These are phyloP conservation scores for Sporodiniella umbellata DNA, from an alignment of 371 early-diverging fungal genomes.

Conservation along the genomic window DNA sequence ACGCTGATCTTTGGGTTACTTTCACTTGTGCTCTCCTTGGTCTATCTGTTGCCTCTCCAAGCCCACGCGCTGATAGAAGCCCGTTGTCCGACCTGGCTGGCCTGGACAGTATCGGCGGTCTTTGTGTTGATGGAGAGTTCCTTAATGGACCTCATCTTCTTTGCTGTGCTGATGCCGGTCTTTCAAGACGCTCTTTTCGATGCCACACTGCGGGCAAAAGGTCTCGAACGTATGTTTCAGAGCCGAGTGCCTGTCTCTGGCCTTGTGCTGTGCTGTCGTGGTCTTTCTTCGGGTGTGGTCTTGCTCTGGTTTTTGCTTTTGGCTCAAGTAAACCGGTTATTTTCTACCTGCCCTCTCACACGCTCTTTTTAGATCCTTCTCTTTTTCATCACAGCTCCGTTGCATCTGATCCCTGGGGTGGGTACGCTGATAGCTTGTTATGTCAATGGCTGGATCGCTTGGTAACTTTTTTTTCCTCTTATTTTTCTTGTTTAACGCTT, in stretches of 20 bases:
- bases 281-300: conserved; percentile 30
- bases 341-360: too few species aligned
- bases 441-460: conserved; percentile 56
- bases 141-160: conserved; percentile 47
- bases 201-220: conserved; percentile 47
- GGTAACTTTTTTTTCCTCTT: conserved; percentile 20
- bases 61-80: conserved; percentile 53
- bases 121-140: conserved; percentile 55
- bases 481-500: not conserved
- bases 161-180: conserved; percentile 49
- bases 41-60: conserved; percentile 41
- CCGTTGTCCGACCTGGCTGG: conserved; percentile 53
- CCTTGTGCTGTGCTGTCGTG: conserved; percentile 36
- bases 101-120: conserved; percentile 55
- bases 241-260: conserved; percentile 31
- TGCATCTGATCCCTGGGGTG: conserved; percentile 58
- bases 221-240: conserved; percentile 49
- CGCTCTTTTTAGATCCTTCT: conserved; percentile 36
- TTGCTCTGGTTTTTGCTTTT: conserved; percentile 22
- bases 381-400: conserved; percentile 53
- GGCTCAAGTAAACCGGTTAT: conserved; percentile 27
- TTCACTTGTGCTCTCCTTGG: conserved; percentile 37
- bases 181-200: conserved; percentile 58
- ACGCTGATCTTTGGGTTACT: conserved; percentile 36
- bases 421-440: conserved; percentile 56